Evolutionary conservation across 106 monocot genomes (phyloP).

Genomic region (Alisma plantagoaquatica): DNA sequence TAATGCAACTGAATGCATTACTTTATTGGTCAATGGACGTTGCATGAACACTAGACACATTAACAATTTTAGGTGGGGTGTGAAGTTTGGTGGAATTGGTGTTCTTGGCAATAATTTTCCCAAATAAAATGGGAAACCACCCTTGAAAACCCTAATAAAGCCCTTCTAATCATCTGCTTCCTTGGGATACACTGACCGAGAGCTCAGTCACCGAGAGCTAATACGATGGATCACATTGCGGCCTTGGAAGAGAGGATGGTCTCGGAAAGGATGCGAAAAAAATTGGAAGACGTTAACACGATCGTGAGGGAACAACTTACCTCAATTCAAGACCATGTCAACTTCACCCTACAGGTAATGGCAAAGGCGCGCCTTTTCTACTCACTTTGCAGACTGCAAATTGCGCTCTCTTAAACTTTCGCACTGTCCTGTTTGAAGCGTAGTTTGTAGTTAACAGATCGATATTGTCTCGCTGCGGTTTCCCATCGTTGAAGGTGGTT

Average conservation of each 20-base stretch:
- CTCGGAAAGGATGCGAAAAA: conserved; percentile 42
- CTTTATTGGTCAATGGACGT: too few species aligned
- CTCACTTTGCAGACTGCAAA: not conserved
- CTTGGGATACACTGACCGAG: too few species aligned
- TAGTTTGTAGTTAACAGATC: not conserved
- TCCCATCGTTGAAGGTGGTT: not conserved
- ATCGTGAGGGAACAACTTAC: conserved; percentile 54
- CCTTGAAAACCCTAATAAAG: too few species aligned
- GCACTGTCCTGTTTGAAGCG: not conserved
- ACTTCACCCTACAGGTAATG: conserved; percentile 65
- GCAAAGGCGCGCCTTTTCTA: not conserved
- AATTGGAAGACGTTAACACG: conserved; percentile 61
- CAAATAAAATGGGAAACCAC: too few species aligned
- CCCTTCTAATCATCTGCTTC: too few species aligned
- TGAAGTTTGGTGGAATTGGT: too few species aligned
- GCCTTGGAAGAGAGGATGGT: conserved; percentile 52
- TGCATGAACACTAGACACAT: too few species aligned
- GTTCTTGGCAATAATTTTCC: too few species aligned
- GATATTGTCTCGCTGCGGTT: not conserved
- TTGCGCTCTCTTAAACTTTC: not conserved
- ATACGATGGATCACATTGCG: conserved; percentile 64
- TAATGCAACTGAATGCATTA: too few species aligned
- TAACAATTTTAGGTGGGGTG: too few species aligned
- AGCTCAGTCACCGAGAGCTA: too few species aligned
- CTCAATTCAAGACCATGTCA: too few species aligned